phyloP scores from a whole-genome alignment of 768 basidiomycete species.

The Podaxis sp. region DNA sequence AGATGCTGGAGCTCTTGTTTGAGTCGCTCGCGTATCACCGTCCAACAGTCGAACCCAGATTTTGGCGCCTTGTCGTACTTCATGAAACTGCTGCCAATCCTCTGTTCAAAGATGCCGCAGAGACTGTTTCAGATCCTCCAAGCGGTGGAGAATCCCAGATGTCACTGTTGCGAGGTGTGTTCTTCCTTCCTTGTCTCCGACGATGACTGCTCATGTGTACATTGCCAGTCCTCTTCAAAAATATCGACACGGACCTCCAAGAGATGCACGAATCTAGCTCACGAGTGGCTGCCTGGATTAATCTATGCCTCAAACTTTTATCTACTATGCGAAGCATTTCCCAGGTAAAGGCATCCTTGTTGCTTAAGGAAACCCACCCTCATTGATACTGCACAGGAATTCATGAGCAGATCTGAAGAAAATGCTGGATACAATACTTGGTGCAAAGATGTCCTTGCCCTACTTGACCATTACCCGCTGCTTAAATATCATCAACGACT shows the following conservation, averaged over 20 bases:
- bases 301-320: slow-evolving; percentile 12
- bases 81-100: not conserved
- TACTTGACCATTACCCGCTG: slow-evolving; percentile 1
- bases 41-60: slow-evolving; percentile 4
- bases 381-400: not conserved
- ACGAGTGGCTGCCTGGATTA: not conserved
- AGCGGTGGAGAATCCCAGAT: not conserved
- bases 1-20: slow-evolving; percentile 2
- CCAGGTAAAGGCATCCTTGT: not conserved
- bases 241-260: slow-evolving; percentile 7
- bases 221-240: slow-evolving; percentile 1
- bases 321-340: slow-evolving; percentile 7
- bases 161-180: slow-evolving; percentile 2
- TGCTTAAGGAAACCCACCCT: too few relatives aligned
- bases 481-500: slow-evolving; percentile 8
- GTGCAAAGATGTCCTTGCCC: slow-evolving; percentile 5
- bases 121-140: not conserved
- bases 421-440: slow-evolving; percentile 1
- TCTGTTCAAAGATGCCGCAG: slow-evolving; percentile 8
- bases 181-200: not conserved
- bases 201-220: not conserved
- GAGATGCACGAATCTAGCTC: not conserved
- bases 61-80: slow-evolving; percentile 3
- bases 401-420: not conserved
- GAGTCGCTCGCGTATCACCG: slow-evolving; percentile 5